Conservation (phyloP, 805 yeast genomes). For the Ogataea siamensis region DNA sequence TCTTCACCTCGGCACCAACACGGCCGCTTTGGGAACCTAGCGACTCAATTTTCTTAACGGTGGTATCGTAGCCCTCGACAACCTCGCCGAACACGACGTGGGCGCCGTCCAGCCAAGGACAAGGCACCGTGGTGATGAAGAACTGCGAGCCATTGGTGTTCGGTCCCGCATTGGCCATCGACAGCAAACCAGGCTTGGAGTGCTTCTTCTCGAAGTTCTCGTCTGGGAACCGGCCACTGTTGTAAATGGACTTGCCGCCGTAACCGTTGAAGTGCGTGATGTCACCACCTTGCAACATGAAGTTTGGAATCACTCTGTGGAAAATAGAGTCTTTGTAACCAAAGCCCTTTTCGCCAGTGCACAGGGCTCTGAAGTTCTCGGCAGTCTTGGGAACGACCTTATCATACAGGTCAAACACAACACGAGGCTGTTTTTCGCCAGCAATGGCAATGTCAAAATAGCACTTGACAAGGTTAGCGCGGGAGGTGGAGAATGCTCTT, state of each 20-base stretch:
- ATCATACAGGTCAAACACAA: slow-evolving; percentile 84
- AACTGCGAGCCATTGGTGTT: slow-evolving; percentile 98
- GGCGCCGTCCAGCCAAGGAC: slow-evolving; percentile 90
- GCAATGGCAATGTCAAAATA: slow-evolving; percentile 56
- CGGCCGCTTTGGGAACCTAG: slow-evolving; percentile 50
- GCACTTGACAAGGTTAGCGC: slow-evolving; percentile 48
- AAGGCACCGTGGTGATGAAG: slow-evolving; percentile 86
- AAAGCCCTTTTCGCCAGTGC: slow-evolving; percentile 87
- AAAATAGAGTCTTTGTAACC: slow-evolving; percentile 83
- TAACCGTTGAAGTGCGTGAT: slow-evolving; percentile 81
- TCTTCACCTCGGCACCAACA: slow-evolving; percentile 46
- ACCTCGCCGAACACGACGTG: slow-evolving; percentile 97
- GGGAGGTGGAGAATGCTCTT: slow-evolving; percentile 52
- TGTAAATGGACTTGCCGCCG: slow-evolving; percentile 89
- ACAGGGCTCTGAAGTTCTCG: slow-evolving; percentile 91
- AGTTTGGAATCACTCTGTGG: slow-evolving; percentile 95
- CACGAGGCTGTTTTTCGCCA: slow-evolving; percentile 50
- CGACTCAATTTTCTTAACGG: slow-evolving; percentile 80
- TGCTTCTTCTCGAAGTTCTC: slow-evolving; percentile 76
- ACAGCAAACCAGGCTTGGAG: slow-evolving; percentile 73
- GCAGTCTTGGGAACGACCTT: slow-evolving; percentile 94
- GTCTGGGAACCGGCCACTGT: slow-evolving; percentile 73
- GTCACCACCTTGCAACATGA: slow-evolving; percentile 96
- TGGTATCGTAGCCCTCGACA: slow-evolving; percentile 74
- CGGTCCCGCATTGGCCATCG: slow-evolving; percentile 99